Evolutionary conservation across 1,139 yeast species (phyloP), one percentile per base, ranked within the genome.

Genomic region (Zygotorulaspora mrakii): DNA sequence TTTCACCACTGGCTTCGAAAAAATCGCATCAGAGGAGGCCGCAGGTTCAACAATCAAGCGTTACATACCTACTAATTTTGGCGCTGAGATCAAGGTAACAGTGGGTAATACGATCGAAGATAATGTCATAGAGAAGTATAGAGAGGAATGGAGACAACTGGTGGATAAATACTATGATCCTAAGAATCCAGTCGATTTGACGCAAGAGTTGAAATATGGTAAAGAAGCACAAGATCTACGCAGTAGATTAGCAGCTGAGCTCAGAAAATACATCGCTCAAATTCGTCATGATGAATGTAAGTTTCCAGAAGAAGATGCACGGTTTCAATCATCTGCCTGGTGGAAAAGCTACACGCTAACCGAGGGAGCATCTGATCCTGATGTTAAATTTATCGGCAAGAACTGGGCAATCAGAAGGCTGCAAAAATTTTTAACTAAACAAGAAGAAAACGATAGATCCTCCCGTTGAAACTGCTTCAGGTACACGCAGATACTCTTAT

Each of bases 1-100:
- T 17, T 91, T 82, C 56, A 69, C 88, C 3, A 75, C 79, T 40
- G 98, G 98, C 0, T 82, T 91, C 55, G 96, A 91, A 55, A 78
- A 82, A 55, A 74, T 89, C 13, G 82, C 85, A 14, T 95, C 97
- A 0, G 98, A 91, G 62, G 75, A 77, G 40, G 66, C 74, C 10
- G 78, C 81, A 2, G 77, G 71, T 13, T 63, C 68, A 21, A 71
- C 79, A 2, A 56, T 75, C 33, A 74, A 71, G 40, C 67, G 85
- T 41, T 74, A 75, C 61, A 57, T 83, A 10, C 91, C 94, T 0
- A 69, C 75, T 37, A 79, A 82, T 48, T 59, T 78, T 33, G 88
- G 94, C 1, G 73, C 84, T 0, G 79, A 78, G 37, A 71, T 89
- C 22, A 77, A 74, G 37, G 78, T 88, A 17, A 71, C 77, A 23